These are phyloP conservation scores for Pseudogymnoascus sp. DNA, from an alignment of 2,329 filamentous ascomycete genomes.

Conservation along the genomic window DNA sequence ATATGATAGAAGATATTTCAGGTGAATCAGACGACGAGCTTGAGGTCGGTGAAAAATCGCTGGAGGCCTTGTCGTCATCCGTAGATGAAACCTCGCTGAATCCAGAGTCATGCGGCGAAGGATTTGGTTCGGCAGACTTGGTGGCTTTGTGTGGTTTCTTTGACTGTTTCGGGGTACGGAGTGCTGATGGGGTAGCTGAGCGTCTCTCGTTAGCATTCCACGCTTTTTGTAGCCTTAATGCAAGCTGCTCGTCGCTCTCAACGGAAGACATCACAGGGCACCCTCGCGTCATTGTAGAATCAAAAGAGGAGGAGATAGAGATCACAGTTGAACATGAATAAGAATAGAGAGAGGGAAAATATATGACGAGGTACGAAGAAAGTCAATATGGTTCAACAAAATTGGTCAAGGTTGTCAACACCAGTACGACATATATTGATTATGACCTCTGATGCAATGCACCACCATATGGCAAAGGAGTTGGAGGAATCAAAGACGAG, in stretches of 20 bases:
- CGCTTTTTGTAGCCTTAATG: background rate
- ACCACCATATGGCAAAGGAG: background rate
- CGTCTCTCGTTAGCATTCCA: slow-evolving; percentile 9
- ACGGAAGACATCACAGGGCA: background rate
- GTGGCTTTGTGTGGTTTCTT: background rate
- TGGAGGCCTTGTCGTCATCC: background rate
- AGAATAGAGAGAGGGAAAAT: background rate
- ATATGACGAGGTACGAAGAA: background rate
- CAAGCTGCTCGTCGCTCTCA: background rate
- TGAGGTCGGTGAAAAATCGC: background rate
- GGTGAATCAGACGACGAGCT: background rate
- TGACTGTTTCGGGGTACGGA: background rate
- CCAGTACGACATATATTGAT: background rate
- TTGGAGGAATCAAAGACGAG: background rate
- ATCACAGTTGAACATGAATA: background rate
- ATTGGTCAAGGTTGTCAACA: background rate
- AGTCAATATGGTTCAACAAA: background rate
- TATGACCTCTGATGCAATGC: background rate
- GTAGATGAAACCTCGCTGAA: background rate
- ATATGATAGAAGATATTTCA: background rate
- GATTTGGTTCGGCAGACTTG: background rate
- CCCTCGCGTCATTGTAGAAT: background rate
- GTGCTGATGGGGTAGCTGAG: background rate
- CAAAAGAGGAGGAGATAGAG: background rate
- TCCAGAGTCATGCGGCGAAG: background rate